Evolutionary conservation across 148 eudicot genomes (phyloP), one percentile per base, ranked within the genome.

Genomic region (Rhododendron griersonianum): DNA sequence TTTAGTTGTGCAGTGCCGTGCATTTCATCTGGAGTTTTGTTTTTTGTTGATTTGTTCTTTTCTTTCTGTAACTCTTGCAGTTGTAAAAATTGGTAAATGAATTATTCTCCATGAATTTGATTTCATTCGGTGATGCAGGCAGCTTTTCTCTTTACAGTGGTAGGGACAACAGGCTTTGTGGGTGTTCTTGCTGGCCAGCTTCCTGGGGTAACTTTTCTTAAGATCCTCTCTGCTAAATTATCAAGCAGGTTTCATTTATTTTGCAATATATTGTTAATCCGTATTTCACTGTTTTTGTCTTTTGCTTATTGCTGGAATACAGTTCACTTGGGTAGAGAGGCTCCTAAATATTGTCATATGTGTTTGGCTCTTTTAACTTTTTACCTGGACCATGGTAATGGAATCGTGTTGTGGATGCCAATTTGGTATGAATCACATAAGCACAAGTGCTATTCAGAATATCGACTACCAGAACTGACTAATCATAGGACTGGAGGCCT

Each of bases 171-270:
- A 59, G 98, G 98, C 44, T 94, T 94, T 84, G 80, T 97, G 83
- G 99, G 90, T 76, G 87, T 93, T 89, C 93, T 97, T 81, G 96
- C 98, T 67, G 95, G 99, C 63, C 99, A 94, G 91, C 99, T 97
- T 91, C 99, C 99, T 44, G 99, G 99, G 98, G 99, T 97, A 92
- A 90, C 23, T 84, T 80, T 76, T 15, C 77, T 78, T 84, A 71
- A 47, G 33, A 81, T 65, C 84, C 53, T 77, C 18, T 21, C 19
- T 77, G 39, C 83, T 65, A 57, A 11, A 11, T 6, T 75, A 41
- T 82, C 8, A 39, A 1, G 55, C 18, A 50, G n/a, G 7, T 55
- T 35, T 48, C 25, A 63, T 47, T 69, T 9, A 30, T 7, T 16
- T 8, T 69, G 28, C 55, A 44, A 63, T 5, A 63, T 33, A 39